Conservation (phyloP, 495 filamentous ascomycete species). For the Penicillium ochrochloron region DNA sequence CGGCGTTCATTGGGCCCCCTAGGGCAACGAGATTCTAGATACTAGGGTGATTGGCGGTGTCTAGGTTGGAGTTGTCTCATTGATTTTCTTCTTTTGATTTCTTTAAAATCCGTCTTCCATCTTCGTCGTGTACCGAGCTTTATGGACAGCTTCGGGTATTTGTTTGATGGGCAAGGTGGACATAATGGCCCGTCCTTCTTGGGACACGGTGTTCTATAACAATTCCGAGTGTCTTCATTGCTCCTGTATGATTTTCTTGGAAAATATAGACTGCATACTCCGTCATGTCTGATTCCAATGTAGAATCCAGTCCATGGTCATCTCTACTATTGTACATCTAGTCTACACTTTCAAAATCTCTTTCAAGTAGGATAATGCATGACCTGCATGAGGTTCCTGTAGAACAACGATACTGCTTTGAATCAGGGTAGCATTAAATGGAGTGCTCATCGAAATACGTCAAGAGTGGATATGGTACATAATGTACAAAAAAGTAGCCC, state of each 20-base stretch:
- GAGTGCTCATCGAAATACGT: conserved; percentile 26
- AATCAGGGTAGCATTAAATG: conserved; percentile 9
- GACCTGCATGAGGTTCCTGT: not conserved
- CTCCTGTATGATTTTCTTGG: not conserved
- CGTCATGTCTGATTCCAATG: not conserved
- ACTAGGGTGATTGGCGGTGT: conserved; percentile 24
- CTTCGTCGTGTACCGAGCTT: not conserved
- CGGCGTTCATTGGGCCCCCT: conserved; percentile 25
- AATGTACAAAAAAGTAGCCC: conserved; percentile 26
- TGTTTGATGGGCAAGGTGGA: conserved; percentile 18
- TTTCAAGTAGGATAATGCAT: not conserved
- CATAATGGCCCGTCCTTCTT: conserved; percentile 20
- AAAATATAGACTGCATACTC: not conserved
- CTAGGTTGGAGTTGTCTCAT: conserved; percentile 23
- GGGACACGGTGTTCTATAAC: conserved; percentile 5
- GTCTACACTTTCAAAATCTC: not conserved
- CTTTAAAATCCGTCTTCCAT: not conserved
- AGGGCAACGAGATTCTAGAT: conserved; percentile 31
- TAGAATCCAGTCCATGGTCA: not conserved
- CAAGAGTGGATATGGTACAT: conserved; percentile 37
- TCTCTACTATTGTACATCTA: not conserved
- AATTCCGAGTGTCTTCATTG: no score
- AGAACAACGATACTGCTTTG: not conserved
- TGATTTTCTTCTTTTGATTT: conserved; percentile 9
- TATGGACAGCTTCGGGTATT: conserved; percentile 7